These are phyloP conservation scores for Lycium ferocissimum DNA, from an alignment of 257 asterid genomes.

Conservation along the genomic window DNA sequence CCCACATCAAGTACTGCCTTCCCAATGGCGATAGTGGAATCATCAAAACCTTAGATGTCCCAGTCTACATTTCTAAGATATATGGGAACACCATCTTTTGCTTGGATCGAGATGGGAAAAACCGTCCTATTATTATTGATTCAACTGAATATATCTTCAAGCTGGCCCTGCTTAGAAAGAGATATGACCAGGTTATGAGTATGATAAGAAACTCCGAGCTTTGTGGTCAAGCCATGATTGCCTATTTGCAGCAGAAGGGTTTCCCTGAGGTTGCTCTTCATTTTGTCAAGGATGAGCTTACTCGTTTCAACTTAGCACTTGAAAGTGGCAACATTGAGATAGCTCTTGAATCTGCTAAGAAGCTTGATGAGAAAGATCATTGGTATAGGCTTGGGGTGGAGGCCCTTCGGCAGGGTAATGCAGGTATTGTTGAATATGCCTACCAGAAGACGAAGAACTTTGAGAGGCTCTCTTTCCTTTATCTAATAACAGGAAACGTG, in stretches of 20 bases:
- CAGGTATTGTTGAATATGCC: constrained; percentile 96
- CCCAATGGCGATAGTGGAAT: constrained; percentile 98
- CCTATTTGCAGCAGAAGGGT: constrained; percentile 98
- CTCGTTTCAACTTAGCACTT: constrained; percentile 89
- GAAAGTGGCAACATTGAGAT: constrained; percentile 95
- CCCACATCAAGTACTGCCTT: constrained; percentile 95
- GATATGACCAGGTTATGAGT: constrained; percentile 92
- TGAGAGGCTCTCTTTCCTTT: constrained; percentile 88
- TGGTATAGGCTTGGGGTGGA: constrained; percentile 97
- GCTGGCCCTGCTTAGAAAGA: constrained; percentile 75
- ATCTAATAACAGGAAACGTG: constrained; percentile 82
- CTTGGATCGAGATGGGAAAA: constrained; percentile 96
- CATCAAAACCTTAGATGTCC: constrained; percentile 89
- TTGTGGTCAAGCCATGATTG: constrained; percentile 99
- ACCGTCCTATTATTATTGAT: constrained; percentile 87
- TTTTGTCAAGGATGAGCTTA: constrained; percentile 95
- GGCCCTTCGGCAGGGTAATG: constrained; percentile 98
- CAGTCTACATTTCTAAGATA: constrained; percentile 86
- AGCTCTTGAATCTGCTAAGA: constrained; percentile 89
- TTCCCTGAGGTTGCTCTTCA: constrained; percentile 97
- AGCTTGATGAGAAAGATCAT: constrained; percentile 87
- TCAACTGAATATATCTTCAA: constrained; percentile 90
- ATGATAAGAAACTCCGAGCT: constrained; percentile 93
- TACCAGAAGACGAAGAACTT: constrained; percentile 92
- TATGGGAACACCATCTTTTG: constrained; percentile 88